These are phyloP conservation scores for Exserohilum rostratum DNA, from an alignment of 2,329 filamentous ascomycete species.

Conservation along the genomic window DNA sequence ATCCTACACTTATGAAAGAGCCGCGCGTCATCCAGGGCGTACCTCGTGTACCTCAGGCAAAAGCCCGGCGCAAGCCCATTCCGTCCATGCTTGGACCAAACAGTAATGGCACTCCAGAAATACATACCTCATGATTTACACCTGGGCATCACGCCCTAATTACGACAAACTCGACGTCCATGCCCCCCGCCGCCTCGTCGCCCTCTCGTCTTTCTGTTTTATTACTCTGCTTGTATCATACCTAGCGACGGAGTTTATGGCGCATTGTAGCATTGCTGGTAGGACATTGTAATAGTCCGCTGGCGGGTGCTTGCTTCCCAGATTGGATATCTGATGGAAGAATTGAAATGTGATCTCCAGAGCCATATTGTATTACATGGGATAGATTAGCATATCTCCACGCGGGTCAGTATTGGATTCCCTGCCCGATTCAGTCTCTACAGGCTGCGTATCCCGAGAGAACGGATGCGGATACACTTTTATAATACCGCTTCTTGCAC, in stretches of 20 bases:
- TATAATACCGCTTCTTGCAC: constrained; percentile 27
- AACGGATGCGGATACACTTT: constrained; percentile 22
- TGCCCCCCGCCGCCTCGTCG: constrained; percentile 18
- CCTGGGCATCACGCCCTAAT: constrained; percentile 14
- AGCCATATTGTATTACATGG: constrained; percentile 32
- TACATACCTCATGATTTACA: constrained; percentile 36
- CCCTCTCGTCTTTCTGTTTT: constrained; percentile 10
- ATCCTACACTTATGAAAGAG: constrained; percentile 87
- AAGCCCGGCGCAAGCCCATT: constrained; percentile 57
- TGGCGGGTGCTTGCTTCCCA: constrained; percentile 11
- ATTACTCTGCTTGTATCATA: constrained; percentile 35
- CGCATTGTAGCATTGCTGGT: constrained; percentile 16
- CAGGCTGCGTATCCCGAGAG: constrained; percentile 13
- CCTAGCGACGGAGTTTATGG: constrained; percentile 42
- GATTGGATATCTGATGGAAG: constrained; percentile 30
- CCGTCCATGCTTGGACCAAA: constrained; percentile 50
- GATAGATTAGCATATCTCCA: constrained; percentile 6
- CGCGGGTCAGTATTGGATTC: constrained; percentile 14
- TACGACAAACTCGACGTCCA: constrained; percentile 26
- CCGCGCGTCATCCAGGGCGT: constrained; percentile 87
- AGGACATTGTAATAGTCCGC: constrained; percentile 8
- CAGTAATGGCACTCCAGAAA: constrained; percentile 25
- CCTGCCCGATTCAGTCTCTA: constrained; percentile 4
- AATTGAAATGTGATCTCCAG: constrained; percentile 29
- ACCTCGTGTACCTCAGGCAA: constrained; percentile 64